A percentile compares a stretch with the other conserved stretches of the same genome.
Evolutionary conservation across 768 basidiomycete genomes (phyloP).

Genomic region (Suillus paluster): DNA sequence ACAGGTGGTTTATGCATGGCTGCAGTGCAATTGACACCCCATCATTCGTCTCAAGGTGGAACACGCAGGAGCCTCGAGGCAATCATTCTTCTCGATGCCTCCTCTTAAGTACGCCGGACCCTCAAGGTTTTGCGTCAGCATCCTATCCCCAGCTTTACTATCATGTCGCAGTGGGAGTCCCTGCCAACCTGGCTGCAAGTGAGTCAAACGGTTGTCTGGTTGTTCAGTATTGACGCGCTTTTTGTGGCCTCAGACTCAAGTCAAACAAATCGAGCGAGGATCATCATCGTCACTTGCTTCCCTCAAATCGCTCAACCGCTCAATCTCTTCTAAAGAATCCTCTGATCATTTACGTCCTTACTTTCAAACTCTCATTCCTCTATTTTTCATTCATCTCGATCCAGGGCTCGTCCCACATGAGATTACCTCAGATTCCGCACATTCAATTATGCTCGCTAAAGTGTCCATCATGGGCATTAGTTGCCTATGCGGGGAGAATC

Average conservation of each 20-base stretch:
- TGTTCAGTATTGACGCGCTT: not conserved
- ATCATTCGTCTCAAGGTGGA: not conserved
- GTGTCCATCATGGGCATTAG: constrained; percentile 3
- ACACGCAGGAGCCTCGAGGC: constrained; percentile 1
- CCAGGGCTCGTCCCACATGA: constrained; percentile 2
- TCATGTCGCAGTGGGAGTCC: constrained; percentile 5
- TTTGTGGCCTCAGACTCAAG: not conserved
- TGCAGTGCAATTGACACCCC: not conserved
- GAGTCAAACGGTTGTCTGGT: not conserved
- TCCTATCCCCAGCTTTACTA: not conserved
- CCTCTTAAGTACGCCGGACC: not conserved
- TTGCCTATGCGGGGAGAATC: not conserved
- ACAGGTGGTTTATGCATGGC: not conserved
- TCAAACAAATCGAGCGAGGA: constrained; percentile 3
- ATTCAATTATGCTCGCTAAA: constrained; percentile 3
- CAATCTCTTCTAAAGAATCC: constrained; percentile 1
- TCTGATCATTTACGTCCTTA: not conserved
- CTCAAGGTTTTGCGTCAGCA: not conserved
- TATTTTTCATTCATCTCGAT: constrained; percentile 3
- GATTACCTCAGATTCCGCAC: not conserved
- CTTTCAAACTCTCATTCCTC: not conserved
- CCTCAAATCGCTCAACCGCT: constrained; percentile 1
- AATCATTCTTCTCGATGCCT: not conserved
- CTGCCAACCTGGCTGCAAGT: constrained; percentile 3
- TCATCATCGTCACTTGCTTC: not conserved